Evolutionary conservation across 2,329 filamentous ascomycete genomes (phyloP), one percentile per base, ranked within the genome.

Genomic region (Colletotrichum sp.): DNA sequence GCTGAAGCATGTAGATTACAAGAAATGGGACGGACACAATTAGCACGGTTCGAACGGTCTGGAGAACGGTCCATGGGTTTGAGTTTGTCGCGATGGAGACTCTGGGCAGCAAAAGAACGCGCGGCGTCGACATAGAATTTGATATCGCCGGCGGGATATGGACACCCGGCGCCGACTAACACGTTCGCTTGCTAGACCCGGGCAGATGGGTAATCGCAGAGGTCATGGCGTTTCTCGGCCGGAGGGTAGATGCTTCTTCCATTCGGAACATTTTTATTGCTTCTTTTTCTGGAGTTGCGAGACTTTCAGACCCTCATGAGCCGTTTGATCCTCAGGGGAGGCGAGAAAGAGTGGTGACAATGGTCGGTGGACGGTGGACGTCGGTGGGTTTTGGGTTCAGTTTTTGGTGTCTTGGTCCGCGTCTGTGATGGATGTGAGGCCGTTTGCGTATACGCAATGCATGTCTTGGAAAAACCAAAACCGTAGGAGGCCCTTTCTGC

Each of bases 1-100:
- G 25, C 12, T 61, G 73, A 65, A 52, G 57, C 73, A 73, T 36
- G 22, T 73, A 76, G 39, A 69, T 76, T 69, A n/a, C 52, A 19
- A 25, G 25, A 34, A n/a, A 36, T 62, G 13, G 30, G 34, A 32
- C 30, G 44, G 34, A 36, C 30, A 27, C 36, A 29, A 16, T 49
- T 32, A 49, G 52, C 62, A 44, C 62, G 34, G 62, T 15, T 64
- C 44, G 49, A 11, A 52, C 19, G 36, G 22, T 67, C 64, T 67
- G 22, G 39, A 57, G 44, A n/a, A 63, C 15, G 16, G 22, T 34
- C 34, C 11, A 52, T 52, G 44, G 63, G 69, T 8, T 30, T 62
- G 61, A 12, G 30, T 59, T 61, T 65, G 36, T 25, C 30, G 6
- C 22, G 32, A 29, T 25, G n/a, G 39, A 74, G n/a, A 32, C 27